Base-by-base conservation (phyloP, 179 eudicot genomes). In the Carnegiea gigantea region DNA sequence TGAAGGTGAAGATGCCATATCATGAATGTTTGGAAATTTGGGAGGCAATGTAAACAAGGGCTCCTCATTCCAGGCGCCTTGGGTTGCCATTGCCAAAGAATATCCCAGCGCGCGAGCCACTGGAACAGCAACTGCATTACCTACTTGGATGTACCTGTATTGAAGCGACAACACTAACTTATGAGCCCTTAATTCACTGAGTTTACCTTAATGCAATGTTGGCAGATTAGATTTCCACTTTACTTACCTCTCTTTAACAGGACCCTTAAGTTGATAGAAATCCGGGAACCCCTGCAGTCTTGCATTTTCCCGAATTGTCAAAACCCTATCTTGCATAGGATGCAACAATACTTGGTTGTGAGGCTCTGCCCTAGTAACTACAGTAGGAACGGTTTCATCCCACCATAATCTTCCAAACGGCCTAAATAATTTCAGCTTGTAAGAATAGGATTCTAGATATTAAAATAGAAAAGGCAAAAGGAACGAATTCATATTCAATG, bases 241-340 rank as follows among this genome's bases (percentile, higher is more conserved):
- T 26, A 21, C 46, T 24, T 79, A 95, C 97, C 94, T 88, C 18
- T 91, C 85, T 82, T 94, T 96, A 4, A 92, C 64, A 0, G 92
- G 88, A 5, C 98, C 96, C 57, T 71, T 54, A 1, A 94, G 90
- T 54, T 85, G 86, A 40, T 92, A 93, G 10, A 90, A 88, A 67
- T 96, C 95, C 0, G 97, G 95, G 28, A 94, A 96, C 0, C 98
- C 97, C 73, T 94, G 98, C 1, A 96, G 28, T 13, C 96, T 78
- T 5, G 97, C 98, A 80, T 96, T 96, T 51, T 96, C 98, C n/a
- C 98, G 86, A 13, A 96, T 82, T 0, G 97, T 89, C 3, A 96
- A 83, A 1, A 96, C 99, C 40, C 97, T 77, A 48, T 90, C 93
- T 87, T 94, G 99, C 0, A 53, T 0, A 0, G 99, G 99, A 64